Base-by-base conservation (phyloP, 768 basidiomycete species). In the Cystoderma amianthinum region DNA sequence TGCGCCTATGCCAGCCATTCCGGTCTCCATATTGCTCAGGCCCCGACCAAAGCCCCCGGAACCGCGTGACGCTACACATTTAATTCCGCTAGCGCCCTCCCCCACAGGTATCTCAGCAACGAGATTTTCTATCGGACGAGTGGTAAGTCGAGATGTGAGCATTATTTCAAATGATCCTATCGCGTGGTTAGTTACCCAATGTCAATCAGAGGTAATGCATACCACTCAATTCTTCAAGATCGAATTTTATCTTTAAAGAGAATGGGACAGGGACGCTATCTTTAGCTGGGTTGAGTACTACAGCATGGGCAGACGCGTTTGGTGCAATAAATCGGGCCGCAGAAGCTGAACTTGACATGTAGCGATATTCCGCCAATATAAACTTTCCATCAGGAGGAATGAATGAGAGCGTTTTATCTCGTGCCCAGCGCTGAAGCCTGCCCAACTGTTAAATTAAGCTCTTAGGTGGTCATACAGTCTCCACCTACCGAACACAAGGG, bases 381-480 rank as follows among this genome's bases (percentile, higher is more conserved):
- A 96, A 97, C 39, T 76, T 76, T 2, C 94, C 93, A 51, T 97
- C 94, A 3, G 94, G 94, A 4, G 94, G 94, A 16, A 97, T 78
- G 57, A 97, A 97, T 2, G 94, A 95, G 32, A 97, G 64, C 1
- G 71, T 61, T 51, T 78, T 83, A 53, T 88, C 82, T 28, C 80
- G 77, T 17, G 71, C 65, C 85, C 90, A 96, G 42, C 82, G 80
- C 52, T 78, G 82, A 18, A 94, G 66, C 25, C 92, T 94, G 49
- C 5, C 34, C 18, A 7, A 13, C n/a, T n/a, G n/a, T n/a, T n/a
- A n/a, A n/a, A n/a, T n/a, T n/a, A 20, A 4, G 10, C n/a, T 12
- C 38, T 15, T 12, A 22, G 20, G 20, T 19, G 12, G 17, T 16
- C 28, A 32, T 32, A 41, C 41, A 17, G n/a, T n/a, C n/a, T 2